phyloP scores from a whole-genome alignment of 225 moss, liverwort and hornwort genomes.

The Pseudisothecium myosuroides region DNA sequence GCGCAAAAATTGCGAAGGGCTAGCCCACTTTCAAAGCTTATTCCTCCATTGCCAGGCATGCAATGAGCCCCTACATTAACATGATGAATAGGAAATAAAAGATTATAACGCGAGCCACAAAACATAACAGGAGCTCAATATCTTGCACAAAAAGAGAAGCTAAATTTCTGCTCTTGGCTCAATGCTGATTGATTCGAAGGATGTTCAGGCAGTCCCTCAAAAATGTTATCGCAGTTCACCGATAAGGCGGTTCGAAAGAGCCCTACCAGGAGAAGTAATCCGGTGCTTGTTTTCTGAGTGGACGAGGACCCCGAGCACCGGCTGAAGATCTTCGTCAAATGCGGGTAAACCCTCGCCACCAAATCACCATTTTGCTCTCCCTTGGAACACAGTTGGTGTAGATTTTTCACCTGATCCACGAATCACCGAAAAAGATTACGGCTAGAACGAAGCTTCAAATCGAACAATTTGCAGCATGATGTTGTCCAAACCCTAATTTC shows the following conservation, averaged over 20 bases:
- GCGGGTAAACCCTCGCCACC: conserved; percentile 69
- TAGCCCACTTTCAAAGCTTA: neutral
- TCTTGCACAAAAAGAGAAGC: neutral
- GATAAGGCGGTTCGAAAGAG: neutral
- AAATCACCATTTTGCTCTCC: conserved; percentile 55
- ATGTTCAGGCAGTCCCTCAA: neutral
- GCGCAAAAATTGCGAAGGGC: neutral
- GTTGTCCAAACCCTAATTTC: neutral
- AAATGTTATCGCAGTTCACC: neutral
- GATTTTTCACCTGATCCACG: conserved; percentile 40
- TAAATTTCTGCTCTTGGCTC: neutral
- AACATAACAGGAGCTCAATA: neutral
- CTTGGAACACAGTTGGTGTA: conserved; percentile 53
- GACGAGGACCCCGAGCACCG: conserved; percentile 53
- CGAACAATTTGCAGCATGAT: neutral
- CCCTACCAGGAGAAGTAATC: conserved; percentile 63
- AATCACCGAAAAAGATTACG: neutral
- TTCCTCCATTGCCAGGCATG: neutral
- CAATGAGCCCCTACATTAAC: neutral
- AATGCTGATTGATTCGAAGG: neutral
- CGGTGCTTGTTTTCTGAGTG: conserved; percentile 61
- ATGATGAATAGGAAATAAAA: neutral
- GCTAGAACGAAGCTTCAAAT: neutral
- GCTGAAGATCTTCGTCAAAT: conserved; percentile 65
- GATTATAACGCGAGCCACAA: neutral